A percentile compares a stretch with the other conserved stretches of the same genome.
Conservation (phyloP, 2,329 filamentous ascomycete species). For the Sporothrix protearum region DNA sequence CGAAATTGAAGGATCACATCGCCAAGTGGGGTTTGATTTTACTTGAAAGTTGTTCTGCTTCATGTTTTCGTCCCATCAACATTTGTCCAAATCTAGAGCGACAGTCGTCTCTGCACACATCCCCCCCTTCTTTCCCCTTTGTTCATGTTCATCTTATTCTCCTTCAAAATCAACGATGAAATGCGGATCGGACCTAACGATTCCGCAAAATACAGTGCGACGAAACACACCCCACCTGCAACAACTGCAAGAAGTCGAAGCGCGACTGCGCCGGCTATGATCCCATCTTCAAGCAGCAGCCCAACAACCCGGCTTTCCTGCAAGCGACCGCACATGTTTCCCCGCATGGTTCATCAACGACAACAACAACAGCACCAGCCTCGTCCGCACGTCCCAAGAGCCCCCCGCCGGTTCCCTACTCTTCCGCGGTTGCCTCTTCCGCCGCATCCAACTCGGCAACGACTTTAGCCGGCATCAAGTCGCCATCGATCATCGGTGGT, state of each 20-base stretch:
- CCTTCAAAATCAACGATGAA: background rate
- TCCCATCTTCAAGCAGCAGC: conserved; percentile 75
- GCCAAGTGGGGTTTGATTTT: background rate
- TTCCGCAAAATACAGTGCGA: conserved; percentile 67
- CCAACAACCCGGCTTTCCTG: conserved; percentile 34
- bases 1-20: background rate
- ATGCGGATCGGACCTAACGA: conserved; percentile 30
- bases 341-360: background rate
- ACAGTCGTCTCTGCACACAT: background rate
- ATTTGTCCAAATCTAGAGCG: background rate
- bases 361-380: background rate
- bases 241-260: conserved; percentile 85
- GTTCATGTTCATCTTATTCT: background rate
- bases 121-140: background rate
- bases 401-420: background rate
- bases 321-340: conserved; percentile 9
- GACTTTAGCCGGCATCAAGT: conserved; percentile 15
- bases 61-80: background rate
- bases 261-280: conserved; percentile 84
- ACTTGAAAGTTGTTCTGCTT: too few relatives aligned
- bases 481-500: background rate
- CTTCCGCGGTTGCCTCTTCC: background rate
- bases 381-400: background rate
- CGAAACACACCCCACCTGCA: conserved; percentile 88
- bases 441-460: background rate